phyloP scores from a whole-genome alignment of 2,329 filamentous ascomycete species.

The Curvularia sp. region DNA sequence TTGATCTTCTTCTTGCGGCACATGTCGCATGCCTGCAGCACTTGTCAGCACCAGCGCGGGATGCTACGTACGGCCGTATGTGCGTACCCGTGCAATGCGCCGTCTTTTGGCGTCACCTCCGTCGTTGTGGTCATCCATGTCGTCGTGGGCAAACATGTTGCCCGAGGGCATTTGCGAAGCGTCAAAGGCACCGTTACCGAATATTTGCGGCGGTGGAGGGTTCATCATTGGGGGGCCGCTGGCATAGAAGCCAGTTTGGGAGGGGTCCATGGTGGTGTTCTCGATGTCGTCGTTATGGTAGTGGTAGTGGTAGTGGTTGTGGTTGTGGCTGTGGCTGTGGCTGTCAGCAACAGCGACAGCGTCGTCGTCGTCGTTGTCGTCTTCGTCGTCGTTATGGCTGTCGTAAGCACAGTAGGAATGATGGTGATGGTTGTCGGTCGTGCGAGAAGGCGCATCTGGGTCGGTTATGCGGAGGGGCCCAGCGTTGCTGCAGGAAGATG shows the following conservation, averaged over 20 bases:
- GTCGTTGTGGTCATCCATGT: constrained; percentile 64
- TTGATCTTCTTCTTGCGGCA: constrained; percentile 97
- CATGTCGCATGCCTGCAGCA: constrained; percentile 84
- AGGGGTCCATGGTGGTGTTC: constrained; percentile 41
- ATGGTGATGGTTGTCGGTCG: neutral
- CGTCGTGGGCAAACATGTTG: constrained; percentile 58
- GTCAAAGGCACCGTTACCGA: constrained; percentile 48
- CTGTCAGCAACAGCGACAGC: neutral
- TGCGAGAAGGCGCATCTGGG: constrained; percentile 12
- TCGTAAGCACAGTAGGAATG: neutral
- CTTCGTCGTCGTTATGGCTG: neutral
- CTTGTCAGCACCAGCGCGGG: constrained; percentile 30
- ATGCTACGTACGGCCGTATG: constrained; percentile 1
- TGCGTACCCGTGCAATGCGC: constrained; percentile 79
- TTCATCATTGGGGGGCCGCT: constrained; percentile 48
- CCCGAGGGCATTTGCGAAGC: constrained; percentile 48
- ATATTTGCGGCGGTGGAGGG: constrained; percentile 51
- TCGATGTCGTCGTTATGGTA: constrained; percentile 7
- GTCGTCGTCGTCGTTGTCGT: neutral
- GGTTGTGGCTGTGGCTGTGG: constrained; percentile 13
- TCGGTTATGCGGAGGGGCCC: constrained; percentile 23
- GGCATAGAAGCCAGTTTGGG: constrained; percentile 45
- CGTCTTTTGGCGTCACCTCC: constrained; percentile 79
- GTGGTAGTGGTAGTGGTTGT: constrained; percentile 18
- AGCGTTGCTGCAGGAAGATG: constrained; percentile 32